Percentiles rank a stretch among this genome's conserved stretches.
Evolutionary conservation across 2,329 filamentous ascomycete genomes (phyloP).

Genomic region (Cladophialophora chaetospira): DNA sequence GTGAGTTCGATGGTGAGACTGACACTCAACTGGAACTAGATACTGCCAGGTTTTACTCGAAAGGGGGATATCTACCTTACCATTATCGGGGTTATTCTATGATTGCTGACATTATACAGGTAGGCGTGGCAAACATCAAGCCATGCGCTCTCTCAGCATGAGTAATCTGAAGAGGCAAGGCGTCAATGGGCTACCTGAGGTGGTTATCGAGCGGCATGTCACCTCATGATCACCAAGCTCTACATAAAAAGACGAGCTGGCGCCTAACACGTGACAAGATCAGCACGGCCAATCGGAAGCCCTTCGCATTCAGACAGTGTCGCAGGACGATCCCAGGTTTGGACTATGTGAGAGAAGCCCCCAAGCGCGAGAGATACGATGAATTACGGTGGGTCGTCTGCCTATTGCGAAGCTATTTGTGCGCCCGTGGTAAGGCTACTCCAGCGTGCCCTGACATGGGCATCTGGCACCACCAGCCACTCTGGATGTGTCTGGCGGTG

Average conservation of each 20-base stretch:
- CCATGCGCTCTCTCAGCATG: too few relatives aligned
- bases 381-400: background rate
- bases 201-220: too few relatives aligned
- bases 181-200: background rate
- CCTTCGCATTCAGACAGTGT: background rate
- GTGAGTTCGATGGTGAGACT: background rate
- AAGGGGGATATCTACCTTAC: too few relatives aligned
- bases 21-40: background rate
- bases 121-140: too few relatives aligned
- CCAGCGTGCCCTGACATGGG: background rate
- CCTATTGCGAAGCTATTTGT: background rate
- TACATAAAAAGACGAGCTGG: background rate
- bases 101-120: too few relatives aligned
- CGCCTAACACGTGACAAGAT: background rate
- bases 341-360: too few relatives aligned
- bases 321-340: too few relatives aligned
- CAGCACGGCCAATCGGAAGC: background rate
- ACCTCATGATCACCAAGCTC: background rate
- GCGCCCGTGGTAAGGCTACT: background rate
- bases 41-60: too few relatives aligned
- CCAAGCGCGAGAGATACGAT: background rate
- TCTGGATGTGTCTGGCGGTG: background rate
- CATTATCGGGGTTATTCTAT: too few relatives aligned
- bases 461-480: background rate
- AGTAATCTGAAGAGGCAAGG: background rate